These are phyloP conservation scores for Podosphaera xanthii DNA, from an alignment of 2,329 filamentous ascomycete species.

Conservation along the genomic window DNA sequence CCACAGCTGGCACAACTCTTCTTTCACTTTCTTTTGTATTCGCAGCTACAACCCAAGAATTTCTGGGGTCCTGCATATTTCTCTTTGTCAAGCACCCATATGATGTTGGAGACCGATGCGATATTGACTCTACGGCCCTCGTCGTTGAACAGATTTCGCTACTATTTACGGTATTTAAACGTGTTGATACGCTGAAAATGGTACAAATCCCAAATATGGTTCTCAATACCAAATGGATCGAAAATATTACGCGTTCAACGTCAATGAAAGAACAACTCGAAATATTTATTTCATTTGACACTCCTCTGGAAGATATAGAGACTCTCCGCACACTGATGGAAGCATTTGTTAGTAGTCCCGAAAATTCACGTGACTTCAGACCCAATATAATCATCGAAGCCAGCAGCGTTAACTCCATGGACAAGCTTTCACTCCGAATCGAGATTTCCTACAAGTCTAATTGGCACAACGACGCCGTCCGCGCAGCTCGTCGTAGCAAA, in stretches of 20 bases:
- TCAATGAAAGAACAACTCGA: constrained; percentile 70
- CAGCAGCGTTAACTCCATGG: constrained; percentile 57
- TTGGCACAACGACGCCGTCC: constrained; percentile 70
- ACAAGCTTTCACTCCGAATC: constrained; percentile 65
- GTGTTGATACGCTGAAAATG: constrained; percentile 59
- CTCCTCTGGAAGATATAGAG: constrained; percentile 73
- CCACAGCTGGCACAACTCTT: constrained; percentile 75
- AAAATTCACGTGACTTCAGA: constrained; percentile 81
- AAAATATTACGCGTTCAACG: constrained; percentile 78
- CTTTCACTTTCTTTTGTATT: constrained; percentile 96
- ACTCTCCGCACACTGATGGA: constrained; percentile 67
- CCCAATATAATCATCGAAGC: constrained; percentile 62
- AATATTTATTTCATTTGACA: constrained; percentile 66
- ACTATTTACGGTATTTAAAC: constrained; percentile 76
- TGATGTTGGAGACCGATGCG: constrained; percentile 85
- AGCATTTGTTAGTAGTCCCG: constrained; percentile 57
- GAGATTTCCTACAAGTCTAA: constrained; percentile 84
- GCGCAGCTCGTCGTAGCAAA: constrained; percentile 65
- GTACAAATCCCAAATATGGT: constrained; percentile 69
- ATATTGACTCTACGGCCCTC: constrained; percentile 41
- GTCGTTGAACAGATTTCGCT: constrained; percentile 87
- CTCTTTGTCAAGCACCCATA: constrained; percentile 96
- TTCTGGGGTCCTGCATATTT: constrained; percentile 96
- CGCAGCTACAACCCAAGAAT: constrained; percentile 73
- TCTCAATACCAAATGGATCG: constrained; percentile 81